phyloP scores from a whole-genome alignment of 257 asterid genomes.

The Lycium ferocissimum region DNA sequence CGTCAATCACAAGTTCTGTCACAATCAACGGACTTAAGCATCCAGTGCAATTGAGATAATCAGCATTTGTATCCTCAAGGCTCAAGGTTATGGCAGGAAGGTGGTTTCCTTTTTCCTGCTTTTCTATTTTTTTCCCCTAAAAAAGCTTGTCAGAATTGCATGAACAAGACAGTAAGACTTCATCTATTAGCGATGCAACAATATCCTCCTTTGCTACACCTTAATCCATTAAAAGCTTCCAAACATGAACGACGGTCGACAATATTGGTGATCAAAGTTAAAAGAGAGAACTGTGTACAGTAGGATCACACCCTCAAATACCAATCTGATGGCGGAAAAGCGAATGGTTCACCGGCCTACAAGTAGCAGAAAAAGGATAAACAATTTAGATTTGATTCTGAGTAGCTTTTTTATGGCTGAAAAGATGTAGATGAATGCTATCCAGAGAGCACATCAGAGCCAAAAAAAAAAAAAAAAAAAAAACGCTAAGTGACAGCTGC shows the following conservation, averaged over 20 bases:
- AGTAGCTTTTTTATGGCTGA: background rate
- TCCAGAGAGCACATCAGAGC: background rate
- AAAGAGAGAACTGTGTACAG: background rate
- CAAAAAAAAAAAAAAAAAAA: background rate
- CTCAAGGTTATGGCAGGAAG: background rate
- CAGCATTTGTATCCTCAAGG: background rate
- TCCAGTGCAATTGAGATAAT: background rate
- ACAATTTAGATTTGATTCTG: background rate
- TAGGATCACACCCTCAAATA: background rate
- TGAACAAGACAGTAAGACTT: background rate
- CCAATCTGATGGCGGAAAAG: background rate
- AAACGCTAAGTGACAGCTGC: background rate
- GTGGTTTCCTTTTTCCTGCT: background rate
- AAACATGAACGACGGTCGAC: background rate
- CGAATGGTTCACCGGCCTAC: background rate
- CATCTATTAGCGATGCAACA: background rate
- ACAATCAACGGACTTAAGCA: background rate
- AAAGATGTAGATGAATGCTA: background rate
- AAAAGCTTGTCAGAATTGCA: background rate
- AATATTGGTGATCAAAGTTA: background rate
- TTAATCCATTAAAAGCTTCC: background rate
- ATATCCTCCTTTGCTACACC: background rate
- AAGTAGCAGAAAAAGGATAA: background rate
- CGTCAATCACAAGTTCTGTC: background rate
- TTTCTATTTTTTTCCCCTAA: background rate